phyloP scores from a whole-genome alignment of 352 stramenopile genomes.

The Globisporangium irregulare region DNA sequence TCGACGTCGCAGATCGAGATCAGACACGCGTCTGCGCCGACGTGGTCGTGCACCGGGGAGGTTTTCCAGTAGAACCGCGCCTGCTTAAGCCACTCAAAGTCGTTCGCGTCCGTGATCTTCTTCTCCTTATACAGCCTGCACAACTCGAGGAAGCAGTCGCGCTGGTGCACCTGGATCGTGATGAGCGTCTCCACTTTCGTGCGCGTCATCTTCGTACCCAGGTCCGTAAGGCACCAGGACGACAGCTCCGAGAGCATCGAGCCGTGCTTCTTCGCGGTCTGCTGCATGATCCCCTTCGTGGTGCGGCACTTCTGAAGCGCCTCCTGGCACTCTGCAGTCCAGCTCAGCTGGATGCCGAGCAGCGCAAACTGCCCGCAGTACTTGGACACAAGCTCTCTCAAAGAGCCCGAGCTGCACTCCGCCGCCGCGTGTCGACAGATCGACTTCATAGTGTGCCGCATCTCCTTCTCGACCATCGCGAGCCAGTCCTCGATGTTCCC shows the following conservation, averaged over 20 bases:
- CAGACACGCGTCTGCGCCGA: conserved; percentile 88
- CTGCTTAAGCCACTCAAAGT: conserved; percentile 86
- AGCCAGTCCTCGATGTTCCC: conserved; percentile 89
- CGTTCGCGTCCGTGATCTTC: conserved; percentile 67
- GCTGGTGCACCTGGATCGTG: conserved; percentile 91
- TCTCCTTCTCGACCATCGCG: conserved; percentile 60
- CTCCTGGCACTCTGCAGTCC: conserved; percentile 72
- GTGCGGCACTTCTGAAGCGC: conserved; percentile 73
- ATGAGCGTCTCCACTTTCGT: conserved; percentile 94
- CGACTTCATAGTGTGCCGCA: conserved; percentile 62
- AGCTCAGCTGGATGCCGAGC: conserved; percentile 74
- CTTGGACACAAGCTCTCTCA: conserved; percentile 73
- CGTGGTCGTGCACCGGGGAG: conserved; percentile 72
- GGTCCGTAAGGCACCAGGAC: conserved; percentile 88
- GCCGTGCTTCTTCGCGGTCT: conserved; percentile 77
- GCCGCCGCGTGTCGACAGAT: conserved; percentile 58
- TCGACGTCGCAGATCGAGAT: conserved; percentile 93
- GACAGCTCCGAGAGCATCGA: conserved; percentile 87
- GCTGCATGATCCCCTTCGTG: conserved; percentile 83
- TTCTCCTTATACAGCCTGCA: conserved; percentile 76
- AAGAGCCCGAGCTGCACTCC: conserved; percentile 42
- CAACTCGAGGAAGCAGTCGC: conserved; percentile 75
- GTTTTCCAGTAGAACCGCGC: conserved; percentile 74
- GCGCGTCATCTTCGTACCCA: conserved; percentile 89
- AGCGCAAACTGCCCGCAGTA: conserved; percentile 72